Base-by-base conservation (phyloP, 2,329 filamentous ascomycete genomes). In the Colletotrichum gigasporum region DNA sequence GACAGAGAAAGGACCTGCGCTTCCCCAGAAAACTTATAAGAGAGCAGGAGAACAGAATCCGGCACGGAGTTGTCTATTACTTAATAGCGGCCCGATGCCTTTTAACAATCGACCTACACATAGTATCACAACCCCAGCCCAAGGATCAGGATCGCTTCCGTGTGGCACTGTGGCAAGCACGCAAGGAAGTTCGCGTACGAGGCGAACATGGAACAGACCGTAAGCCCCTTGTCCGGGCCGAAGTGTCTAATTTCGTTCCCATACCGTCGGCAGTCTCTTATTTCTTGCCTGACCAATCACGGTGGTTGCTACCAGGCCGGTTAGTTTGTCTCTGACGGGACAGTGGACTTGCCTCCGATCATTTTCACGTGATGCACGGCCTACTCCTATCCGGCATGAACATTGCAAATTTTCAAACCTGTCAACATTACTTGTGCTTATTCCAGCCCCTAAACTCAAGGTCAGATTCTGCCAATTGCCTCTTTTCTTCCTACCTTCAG, bases 51-150 rank as follows among this genome's bases (percentile, higher is more conserved):
- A 41, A 11, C 32, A 55, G 26, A 16, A 11, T 54, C 20, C 20
- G 30, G 18, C 34, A 34, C n/a, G 34, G 34, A 26, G 26, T n/a
- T 24, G n/a, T 34, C 8, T 34, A 54, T 44, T 61, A 48, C 56
- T 61, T 61, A n/a, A 61, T 50, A 44, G 56, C 41, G 56, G 35
- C 56, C 42, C 34, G 7, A 30, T 24, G 32, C 18, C 39, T 61
- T 64, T 48, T 50, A 35, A 39, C 16, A 42, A 47, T n/a, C 10
- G 30, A 37, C n/a, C 18, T 30, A 16, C 34, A 14, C 28, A 61
- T 42, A 48, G 56, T 24, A 50, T 61, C 61, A 64, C 42, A 30
- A 44, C 53, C 53, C 53, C 53, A 32, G 11, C 22, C 35, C n/a
- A n/a, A 45, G 34, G 30, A 45, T 28, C 34, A 24, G 35, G 14